Conservation (phyloP, 768 basidiomycete genomes). For the Xerocomellus chrysenteron region DNA sequence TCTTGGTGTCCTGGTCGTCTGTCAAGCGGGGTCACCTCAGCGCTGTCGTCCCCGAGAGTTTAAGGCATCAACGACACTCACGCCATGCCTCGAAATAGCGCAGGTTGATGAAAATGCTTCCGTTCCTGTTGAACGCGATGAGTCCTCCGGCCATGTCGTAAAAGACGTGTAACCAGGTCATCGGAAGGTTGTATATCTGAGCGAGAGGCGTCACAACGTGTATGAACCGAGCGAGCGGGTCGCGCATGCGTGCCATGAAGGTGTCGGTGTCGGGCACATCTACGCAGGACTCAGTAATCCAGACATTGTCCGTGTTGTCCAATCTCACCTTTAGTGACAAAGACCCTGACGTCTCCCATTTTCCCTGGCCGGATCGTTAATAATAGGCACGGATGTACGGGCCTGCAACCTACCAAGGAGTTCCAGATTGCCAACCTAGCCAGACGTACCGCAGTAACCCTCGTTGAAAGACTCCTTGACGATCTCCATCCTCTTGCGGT, state of each 20-base stretch:
- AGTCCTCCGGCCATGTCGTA: conserved; percentile 75
- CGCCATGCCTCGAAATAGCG: conserved; percentile 87
- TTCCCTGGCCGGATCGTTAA: too few relatives aligned
- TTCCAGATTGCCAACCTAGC: conserved; percentile 57
- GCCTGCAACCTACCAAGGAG: conserved; percentile 45
- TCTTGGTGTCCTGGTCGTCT: conserved; percentile 72
- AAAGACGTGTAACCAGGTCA: conserved; percentile 80
- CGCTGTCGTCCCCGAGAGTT: too few relatives aligned
- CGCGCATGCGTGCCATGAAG: conserved; percentile 53
- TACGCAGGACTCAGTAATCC: conserved; percentile 28
- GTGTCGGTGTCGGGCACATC: conserved; percentile 53
- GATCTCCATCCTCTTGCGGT: conserved; percentile 64
- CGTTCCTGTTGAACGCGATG: conserved; percentile 92
- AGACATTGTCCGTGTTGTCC: neutral
- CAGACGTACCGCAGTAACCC: conserved; percentile 80
- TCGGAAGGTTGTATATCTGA: conserved; percentile 70
- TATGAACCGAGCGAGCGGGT: conserved; percentile 69
- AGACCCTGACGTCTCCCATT: conserved; percentile 63
- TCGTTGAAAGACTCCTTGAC: conserved; percentile 77
- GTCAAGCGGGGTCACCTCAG: neutral
- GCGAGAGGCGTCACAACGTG: conserved; percentile 65
- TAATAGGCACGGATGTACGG: neutral
- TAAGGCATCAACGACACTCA: conserved; percentile 40
- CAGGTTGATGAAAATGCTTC: conserved; percentile 85
- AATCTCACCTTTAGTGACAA: conserved; percentile 54